Base-by-base conservation (phyloP, 768 basidiomycete species). In the Scleroderma citrinum region DNA sequence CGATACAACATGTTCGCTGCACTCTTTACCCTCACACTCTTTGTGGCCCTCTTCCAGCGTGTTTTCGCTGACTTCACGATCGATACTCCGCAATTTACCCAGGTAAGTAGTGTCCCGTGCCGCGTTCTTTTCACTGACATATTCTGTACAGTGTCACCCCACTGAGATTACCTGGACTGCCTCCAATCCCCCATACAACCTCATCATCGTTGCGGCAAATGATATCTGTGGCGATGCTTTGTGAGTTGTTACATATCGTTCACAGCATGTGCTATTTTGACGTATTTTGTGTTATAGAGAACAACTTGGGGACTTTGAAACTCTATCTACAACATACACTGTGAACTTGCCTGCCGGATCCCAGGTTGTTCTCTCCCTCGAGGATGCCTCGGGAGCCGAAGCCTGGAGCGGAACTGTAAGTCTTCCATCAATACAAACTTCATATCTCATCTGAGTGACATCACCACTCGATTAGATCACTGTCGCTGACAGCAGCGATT, bases 11-110 rank as follows among this genome's bases (percentile, higher is more conserved):
- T 90, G 88, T 82, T 82, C 77, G 71, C 80, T 72, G 86, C 88
- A 70, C 69, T 90, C 86, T 45, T 87, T 87, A 76, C 77, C 52
- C 63, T 79, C 70, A 74, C 84, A 60, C 78, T 89, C 82, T 69
- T 88, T 72, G 67, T 76, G 61, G 62, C 72, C 56, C 70, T 82
- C 64, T 57, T 79, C 60, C 71, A 62, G 54, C 70, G 70, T 61
- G 81, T 71, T 47, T 56, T 76, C 47, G 82, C 86, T 50, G 71
- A 68, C 17, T 76, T 87, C 56, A 60, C 68, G 36, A 69, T 88
- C 58, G 61, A 58, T 55, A 76, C 76, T 21, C 83, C 85, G 35
- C 8, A 46, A 3, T 55, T 85, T 41, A 66, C 63, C 53, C 80
- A 85, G 74, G 85, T 83, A 58, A 32, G 20, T 31, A 41, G 26